phyloP scores from a whole-genome alignment of 192 early-diverging fungal species.

The Polychytrium aggregatum region DNA sequence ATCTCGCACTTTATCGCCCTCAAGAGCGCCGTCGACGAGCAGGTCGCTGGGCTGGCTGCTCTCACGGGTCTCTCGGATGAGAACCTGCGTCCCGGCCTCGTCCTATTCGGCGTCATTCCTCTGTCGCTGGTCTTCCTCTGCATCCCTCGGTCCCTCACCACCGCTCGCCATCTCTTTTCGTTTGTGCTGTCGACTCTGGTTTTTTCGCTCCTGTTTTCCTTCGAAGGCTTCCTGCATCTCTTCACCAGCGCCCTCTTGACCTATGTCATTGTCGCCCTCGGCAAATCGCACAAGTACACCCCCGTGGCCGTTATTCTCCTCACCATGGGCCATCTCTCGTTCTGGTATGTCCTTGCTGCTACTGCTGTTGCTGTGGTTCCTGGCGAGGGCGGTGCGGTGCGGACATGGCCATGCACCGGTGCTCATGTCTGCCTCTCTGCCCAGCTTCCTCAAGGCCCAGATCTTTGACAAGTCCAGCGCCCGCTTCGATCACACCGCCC shows the following conservation, averaged over 20 bases:
- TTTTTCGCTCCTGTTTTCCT: slow-evolving; percentile 22
- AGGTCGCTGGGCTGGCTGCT: too few species aligned
- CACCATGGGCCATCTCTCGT: slow-evolving; percentile 22
- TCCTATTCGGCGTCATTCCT: slow-evolving; percentile 8
- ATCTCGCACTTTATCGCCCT: too few species aligned
- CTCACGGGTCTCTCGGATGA: slow-evolving; percentile 4
- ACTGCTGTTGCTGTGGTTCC: slow-evolving; percentile 3
- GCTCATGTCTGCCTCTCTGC: neutral
- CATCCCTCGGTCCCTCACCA: slow-evolving; percentile 4
- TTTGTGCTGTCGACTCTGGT: slow-evolving; percentile 16
- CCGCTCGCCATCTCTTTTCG: slow-evolving; percentile 29
- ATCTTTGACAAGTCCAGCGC: slow-evolving; percentile 27
- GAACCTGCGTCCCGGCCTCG: neutral
- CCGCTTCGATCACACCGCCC: slow-evolving; percentile 73
- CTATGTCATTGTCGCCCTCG: slow-evolving; percentile 7
- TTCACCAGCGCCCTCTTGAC: slow-evolving; percentile 8
- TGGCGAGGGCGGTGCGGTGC: neutral
- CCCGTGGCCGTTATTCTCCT: slow-evolving; percentile 20
- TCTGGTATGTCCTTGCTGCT: slow-evolving; percentile 9
- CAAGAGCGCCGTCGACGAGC: too few species aligned
- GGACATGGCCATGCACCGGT: neutral
- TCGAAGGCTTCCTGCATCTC: slow-evolving; percentile 21
- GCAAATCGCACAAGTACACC: slow-evolving; percentile 7
- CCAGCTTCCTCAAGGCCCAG: slow-evolving; percentile 14
- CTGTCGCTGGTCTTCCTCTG: slow-evolving; percentile 11